Evolutionary conservation across 768 basidiomycete genomes (phyloP), one percentile per base, ranked within the genome.

Genomic region (Udeniomyces megalosporus): DNA sequence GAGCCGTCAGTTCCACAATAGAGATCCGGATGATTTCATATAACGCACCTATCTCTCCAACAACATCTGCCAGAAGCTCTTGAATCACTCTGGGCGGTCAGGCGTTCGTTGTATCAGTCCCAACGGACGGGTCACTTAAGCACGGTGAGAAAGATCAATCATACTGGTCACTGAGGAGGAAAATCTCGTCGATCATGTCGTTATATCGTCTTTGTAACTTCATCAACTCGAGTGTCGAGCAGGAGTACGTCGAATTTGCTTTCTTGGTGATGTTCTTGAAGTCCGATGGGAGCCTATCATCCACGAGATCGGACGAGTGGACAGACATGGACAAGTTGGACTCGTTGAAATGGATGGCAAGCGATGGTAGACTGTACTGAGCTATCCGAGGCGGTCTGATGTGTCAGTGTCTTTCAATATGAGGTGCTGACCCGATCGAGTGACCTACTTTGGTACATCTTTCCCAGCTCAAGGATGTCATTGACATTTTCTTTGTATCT

Each of bases 131-230:
- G 31, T 29, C 15, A 20, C 26, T 26, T 12, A 26, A n/a, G 28
- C 48, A 32, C 24, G 24, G 50, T 6, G 11, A 6, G 29, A 67
- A 38, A 10, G 42, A 4, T 28, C 17, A 12, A 22, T 67, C 76
- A 14, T 62, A 84, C 85, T 82, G 84, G 65, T 89, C 83, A 69
- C 91, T 92, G 54, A 96, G 76, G 45, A 89, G 79, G 57, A 95
- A 74, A 0, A 87, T 82, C 72, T 97, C 93, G 62, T 91, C 84
- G n/a, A 93, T 75, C 0, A 88, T 84, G 70, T 93, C 89, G 68
- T 84, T 85, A 82, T 95, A 86, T 50, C 89, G 24, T 29, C 51
- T 51, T 45, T 65, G 51, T n/a, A 56, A 51, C 42, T 65, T 65
- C 53, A 53, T 65, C 34, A 63, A 55, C 58, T 65, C 58, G 31